A percentile compares a stretch with the other conserved stretches of the same genome.
Evolutionary conservation across 371 early-diverging fungal genomes (phyloP).

Genomic region (Furculomyces boomerangus): DNA sequence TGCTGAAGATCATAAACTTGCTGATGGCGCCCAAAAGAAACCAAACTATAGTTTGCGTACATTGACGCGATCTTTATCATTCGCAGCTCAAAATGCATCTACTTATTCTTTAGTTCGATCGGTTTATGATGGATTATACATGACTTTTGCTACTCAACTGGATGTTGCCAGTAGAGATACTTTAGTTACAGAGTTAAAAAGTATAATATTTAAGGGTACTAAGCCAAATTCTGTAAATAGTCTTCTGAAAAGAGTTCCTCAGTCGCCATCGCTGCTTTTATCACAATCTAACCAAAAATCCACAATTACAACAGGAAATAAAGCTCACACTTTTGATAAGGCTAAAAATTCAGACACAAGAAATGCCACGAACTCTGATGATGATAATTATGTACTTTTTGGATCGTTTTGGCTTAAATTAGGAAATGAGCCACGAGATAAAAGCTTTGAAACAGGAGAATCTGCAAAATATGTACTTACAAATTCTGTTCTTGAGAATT

Average conservation of each 20-base stretch:
- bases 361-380: neutral
- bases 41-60: slow-evolving; percentile 93
- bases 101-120: slow-evolving; percentile 52
- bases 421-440: slow-evolving; percentile 24
- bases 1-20: slow-evolving; percentile 49
- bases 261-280: too few relatives aligned
- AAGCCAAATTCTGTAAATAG: neutral
- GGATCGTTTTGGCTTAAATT: slow-evolving; percentile 73
- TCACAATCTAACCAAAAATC: slow-evolving; percentile 8
- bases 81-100: slow-evolving; percentile 48
- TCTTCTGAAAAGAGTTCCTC: neutral
- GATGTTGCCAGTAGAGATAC: slow-evolving; percentile 45
- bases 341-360: neutral
- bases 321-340: neutral
- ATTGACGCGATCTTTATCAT: slow-evolving; percentile 72
- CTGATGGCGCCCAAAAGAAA: slow-evolving; percentile 77
- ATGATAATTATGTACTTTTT: slow-evolving; percentile 48
- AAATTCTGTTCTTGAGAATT: slow-evolving; percentile 61
- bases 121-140: slow-evolving; percentile 80
- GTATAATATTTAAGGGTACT: slow-evolving; percentile 41
- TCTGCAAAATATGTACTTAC: slow-evolving; percentile 70
- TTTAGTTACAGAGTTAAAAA: slow-evolving; percentile 38
- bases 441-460: slow-evolving; percentile 18
- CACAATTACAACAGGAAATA: slow-evolving; percentile 7
- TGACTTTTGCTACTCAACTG: slow-evolving; percentile 91